phyloP scores from a whole-genome alignment of 2,329 filamentous ascomycete species.

The Nannizziopsis barbatae region DNA sequence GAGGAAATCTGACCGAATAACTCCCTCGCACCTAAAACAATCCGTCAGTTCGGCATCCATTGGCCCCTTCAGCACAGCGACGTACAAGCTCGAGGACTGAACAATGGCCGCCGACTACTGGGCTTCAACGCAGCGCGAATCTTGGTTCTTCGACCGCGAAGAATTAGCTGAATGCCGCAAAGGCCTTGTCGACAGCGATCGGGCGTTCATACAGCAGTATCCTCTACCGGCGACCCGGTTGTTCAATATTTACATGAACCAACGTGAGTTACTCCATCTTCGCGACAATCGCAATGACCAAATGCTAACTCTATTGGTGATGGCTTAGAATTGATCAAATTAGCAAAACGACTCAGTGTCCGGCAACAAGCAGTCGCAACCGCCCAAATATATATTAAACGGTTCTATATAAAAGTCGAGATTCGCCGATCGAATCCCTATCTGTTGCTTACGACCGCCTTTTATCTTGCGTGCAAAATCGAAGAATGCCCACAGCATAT shows the following conservation, averaged over 20 bases:
- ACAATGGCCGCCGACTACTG: slow-evolving; percentile 91
- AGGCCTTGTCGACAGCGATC: slow-evolving; percentile 65
- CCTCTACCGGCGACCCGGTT: slow-evolving; percentile 71
- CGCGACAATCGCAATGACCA: background rate
- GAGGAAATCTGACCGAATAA: background rate
- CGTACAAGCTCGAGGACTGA: background rate
- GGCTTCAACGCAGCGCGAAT: slow-evolving; percentile 80
- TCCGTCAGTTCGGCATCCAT: background rate
- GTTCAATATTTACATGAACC: slow-evolving; percentile 83
- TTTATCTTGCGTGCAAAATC: slow-evolving; percentile 96
- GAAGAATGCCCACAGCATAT: slow-evolving; percentile 97
- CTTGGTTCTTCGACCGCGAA: slow-evolving; percentile 83
- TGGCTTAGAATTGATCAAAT: slow-evolving; percentile 47
- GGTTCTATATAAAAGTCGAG: slow-evolving; percentile 85
- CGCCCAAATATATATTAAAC: slow-evolving; percentile 85
- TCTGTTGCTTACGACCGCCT: slow-evolving; percentile 78
- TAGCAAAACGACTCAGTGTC: slow-evolving; percentile 72
- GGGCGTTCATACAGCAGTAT: slow-evolving; percentile 62
- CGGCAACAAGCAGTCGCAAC: slow-evolving; percentile 90
- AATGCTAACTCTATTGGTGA: background rate
- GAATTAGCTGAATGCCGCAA: slow-evolving; percentile 65
- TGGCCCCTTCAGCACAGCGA: background rate
- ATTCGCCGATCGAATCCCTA: slow-evolving; percentile 90
- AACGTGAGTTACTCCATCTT: slow-evolving; percentile 49
- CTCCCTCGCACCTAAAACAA: background rate